These are phyloP conservation scores for Westerdykella aurantiaca DNA, from an alignment of 2,329 filamentous ascomycete species.

Conservation along the genomic window DNA sequence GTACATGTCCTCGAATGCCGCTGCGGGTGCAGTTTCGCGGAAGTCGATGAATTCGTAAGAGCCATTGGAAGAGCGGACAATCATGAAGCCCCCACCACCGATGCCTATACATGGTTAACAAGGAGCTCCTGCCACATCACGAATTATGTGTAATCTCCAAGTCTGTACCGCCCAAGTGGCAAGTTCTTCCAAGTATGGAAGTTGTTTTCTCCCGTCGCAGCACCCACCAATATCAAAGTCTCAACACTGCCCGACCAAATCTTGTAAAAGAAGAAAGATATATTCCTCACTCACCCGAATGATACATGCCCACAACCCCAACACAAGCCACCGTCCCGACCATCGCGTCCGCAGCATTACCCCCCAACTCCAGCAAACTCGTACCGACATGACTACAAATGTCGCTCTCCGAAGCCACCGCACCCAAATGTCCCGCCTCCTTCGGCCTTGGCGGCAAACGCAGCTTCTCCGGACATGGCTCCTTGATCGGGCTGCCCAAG, in stretches of 20 bases:
- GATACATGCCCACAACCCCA: conserved; percentile 47
- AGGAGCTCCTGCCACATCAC: conserved; percentile 1
- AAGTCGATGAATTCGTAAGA: conserved; percentile 85
- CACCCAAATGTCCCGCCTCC: conserved; percentile 33
- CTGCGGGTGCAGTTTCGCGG: conserved; percentile 77
- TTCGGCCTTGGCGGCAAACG: conserved; percentile 10
- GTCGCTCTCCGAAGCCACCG: conserved; percentile 43
- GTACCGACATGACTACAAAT: conserved; percentile 45
- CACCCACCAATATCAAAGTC: too few species aligned
- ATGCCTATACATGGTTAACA: conserved; percentile 53
- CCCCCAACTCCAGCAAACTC: conserved; percentile 45
- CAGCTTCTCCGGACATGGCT: conserved; percentile 6
- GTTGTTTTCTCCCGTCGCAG: neutral
- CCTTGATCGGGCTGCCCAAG: conserved; percentile 19
- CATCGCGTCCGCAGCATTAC: conserved; percentile 47
- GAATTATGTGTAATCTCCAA: too few species aligned
- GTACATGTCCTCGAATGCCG: conserved; percentile 81
- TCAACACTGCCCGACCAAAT: too few species aligned
- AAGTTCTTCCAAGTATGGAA: neutral
- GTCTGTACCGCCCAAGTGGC: too few species aligned
- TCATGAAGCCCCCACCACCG: conserved; percentile 85
- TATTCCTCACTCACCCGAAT: conserved; percentile 23
- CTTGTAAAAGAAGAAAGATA: neutral
- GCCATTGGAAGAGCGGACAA: conserved; percentile 68
- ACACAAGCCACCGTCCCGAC: conserved; percentile 46